Evolutionary conservation across 148 eudicot genomes (phyloP).

Genomic region (Chenopodium quinoa): DNA sequence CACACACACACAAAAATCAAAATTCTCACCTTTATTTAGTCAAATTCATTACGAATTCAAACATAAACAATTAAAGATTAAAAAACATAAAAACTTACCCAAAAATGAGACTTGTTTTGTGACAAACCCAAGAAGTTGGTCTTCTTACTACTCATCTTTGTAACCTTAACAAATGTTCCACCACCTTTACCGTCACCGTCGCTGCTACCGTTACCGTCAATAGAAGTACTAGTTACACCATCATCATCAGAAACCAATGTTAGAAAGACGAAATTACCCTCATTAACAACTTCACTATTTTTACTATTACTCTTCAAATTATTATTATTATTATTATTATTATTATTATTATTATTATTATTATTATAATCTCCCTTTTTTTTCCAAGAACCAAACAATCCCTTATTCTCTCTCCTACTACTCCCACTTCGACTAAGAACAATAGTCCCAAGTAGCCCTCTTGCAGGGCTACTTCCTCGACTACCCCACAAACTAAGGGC

Average conservation of each 20-base stretch:
- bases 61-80: no score
- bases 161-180: conserved; percentile 18
- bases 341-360: background rate
- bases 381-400: conserved; percentile 47
- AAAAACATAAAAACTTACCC: conserved; percentile 46
- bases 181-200: conserved; percentile 15
- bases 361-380: conserved; percentile 10
- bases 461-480: conserved; percentile 44
- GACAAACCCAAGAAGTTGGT: conserved; percentile 38
- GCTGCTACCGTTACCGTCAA: background rate
- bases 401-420: conserved; percentile 22
- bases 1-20: background rate
- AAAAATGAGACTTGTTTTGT: conserved; percentile 51
- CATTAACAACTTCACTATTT: conserved; percentile 22
- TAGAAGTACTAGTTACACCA: background rate
- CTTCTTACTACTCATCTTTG: conserved; percentile 30
- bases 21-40: background rate
- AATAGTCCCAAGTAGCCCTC: conserved; percentile 29
- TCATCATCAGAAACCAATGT: conserved; percentile 22
- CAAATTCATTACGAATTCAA: no score
- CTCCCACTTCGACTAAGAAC: conserved; percentile 18
- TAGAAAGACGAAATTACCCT: conserved; percentile 45
- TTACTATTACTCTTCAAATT: background rate
- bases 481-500: conserved; percentile 15
- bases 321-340: background rate